phyloP scores from a whole-genome alignment of 2,329 filamentous ascomycete genomes.

The Pseudopithomyces chartarum region DNA sequence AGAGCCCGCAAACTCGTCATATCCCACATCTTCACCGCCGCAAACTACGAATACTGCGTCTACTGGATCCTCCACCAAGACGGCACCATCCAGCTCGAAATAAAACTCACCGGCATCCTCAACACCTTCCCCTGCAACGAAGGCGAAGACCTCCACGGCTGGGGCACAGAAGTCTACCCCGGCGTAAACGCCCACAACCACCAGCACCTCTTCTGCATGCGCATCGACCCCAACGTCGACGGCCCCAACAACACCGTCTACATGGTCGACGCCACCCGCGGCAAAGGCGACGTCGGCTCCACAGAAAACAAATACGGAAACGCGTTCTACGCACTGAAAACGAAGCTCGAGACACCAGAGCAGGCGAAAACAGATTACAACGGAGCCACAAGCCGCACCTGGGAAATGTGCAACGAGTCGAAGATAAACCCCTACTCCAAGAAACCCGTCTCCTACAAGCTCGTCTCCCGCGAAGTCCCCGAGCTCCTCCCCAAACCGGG shows the following conservation, averaged over 20 bases:
- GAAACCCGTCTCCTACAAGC: conserved; percentile 85
- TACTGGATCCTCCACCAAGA: conserved; percentile 94
- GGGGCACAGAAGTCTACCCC: conserved; percentile 90
- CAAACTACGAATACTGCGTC: conserved; percentile 91
- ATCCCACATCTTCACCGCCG: conserved; percentile 91
- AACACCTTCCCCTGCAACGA: conserved; percentile 87
- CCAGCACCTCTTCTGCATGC: conserved; percentile 91
- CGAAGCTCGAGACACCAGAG: conserved; percentile 72
- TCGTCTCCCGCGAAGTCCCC: conserved; percentile 85
- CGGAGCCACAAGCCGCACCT: conserved; percentile 76
- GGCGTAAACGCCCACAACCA: conserved; percentile 95
- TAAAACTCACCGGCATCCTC: conserved; percentile 86
- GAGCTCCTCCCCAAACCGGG: conserved; percentile 78
- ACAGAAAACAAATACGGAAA: conserved; percentile 87
- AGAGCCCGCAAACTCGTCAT: conserved; percentile 84
- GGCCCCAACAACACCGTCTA: conserved; percentile 84
- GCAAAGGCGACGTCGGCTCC: conserved; percentile 76
- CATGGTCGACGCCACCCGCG: conserved; percentile 75
- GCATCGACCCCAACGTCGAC: conserved; percentile 85
- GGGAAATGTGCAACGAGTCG: conserved; percentile 87
- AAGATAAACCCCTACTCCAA: conserved; percentile 85
- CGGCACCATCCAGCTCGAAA: conserved; percentile 87
- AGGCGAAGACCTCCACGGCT: conserved; percentile 80
- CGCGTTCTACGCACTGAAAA: conserved; percentile 85
- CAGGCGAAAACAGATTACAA: conserved; percentile 80